Evolutionary conservation across 2,329 filamentous ascomycete genomes (phyloP), one percentile per base, ranked within the genome.

Genomic region (Tolypocladium capitatum): DNA sequence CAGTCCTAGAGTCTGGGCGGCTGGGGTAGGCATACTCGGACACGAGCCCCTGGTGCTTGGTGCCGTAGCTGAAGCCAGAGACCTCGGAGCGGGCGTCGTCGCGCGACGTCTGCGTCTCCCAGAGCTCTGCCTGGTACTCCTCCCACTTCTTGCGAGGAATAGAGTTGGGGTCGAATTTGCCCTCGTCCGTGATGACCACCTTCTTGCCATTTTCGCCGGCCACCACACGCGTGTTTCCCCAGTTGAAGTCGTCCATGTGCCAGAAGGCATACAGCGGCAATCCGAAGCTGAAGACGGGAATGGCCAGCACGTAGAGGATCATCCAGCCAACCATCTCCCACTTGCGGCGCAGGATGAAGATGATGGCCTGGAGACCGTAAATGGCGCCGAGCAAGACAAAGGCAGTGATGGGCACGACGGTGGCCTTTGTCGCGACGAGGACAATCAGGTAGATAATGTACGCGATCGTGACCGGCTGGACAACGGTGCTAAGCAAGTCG

Each of bases 311-410:
- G 67, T 98, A 98, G 53, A 98, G 81, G 56, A 98, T 74, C 89
- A 98, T 96, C 92, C 92, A 98, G 33, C 91, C 92, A 56, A 98
- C 84, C 91, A 97, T 97, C 65, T 98, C 91, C 92, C 92, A 98
- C 71, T 96, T 96, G 60, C 91, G 85, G 49, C 88, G 85, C 48
- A 96, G 62, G 59, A 97, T 95, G 72, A 98, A 98, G 65, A 98
- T 96, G 61, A 97, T 83, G 40, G 86, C 91, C 61, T 98, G 92
- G 14, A 98, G 71, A 80, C 92, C 92, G 64, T 97, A 98, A 58
- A 98, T 92, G n/a, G 86, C 91, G 59, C 80, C 92, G 10, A 98
- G 77, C 44, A 98, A 74, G 61, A 98, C 78, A 63, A 98, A 94
- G 1, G 92, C 83, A 0, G 86, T 94, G 49, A 91, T 68, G 0